Evolutionary conservation across 2,329 filamentous ascomycete species (phyloP), one percentile per base, ranked within the genome.

Genomic region (Colletotrichum limetticola): DNA sequence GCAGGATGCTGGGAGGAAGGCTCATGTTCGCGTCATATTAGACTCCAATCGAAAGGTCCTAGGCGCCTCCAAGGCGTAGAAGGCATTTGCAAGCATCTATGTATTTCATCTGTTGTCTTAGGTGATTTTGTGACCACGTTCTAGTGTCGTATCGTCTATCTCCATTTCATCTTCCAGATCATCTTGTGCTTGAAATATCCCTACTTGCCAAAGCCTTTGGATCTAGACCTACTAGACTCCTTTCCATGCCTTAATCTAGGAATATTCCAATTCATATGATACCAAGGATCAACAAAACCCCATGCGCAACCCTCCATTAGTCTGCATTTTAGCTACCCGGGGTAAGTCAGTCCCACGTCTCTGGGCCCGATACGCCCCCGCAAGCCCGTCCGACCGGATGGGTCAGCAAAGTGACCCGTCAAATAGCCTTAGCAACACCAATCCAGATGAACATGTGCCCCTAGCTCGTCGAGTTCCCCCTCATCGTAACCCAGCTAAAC

Each of bases 311-410:
- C 11, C 14, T 16, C 1, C 28, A 26, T 2, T 66, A 53, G 28
- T 1, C 19, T 5, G 3, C 16, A 30, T 46, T 22, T 66, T 26
- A 66, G 55, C 56, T 46, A 61, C 60, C 61, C 68, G 68, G 68
- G 62, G 68, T 66, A 71, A 71, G 62, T 71, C 68, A 66, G 62
- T 64, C 68, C 62, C 62, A 66, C 26, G 53, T 46, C 62, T 46
- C 32, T 42, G 68, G 61, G 26, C 7, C 62, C 8, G 35, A 2
- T n/a, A 19, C 5, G 24, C 56, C 55, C 35, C 68, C 55, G 58
- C 62, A 42, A 42, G 46, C 55, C 68, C 56, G 35, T 49, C 30
- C 16, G 19, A 60, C 62, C 4, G 55, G 61, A 57, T 22, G 12
- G 30, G n/a, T 30, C 42, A 59, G 30, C 16, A 9, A 55, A 42